phyloP scores from a whole-genome alignment of 768 basidiomycete species.

The Gautieria morchelliformis region DNA sequence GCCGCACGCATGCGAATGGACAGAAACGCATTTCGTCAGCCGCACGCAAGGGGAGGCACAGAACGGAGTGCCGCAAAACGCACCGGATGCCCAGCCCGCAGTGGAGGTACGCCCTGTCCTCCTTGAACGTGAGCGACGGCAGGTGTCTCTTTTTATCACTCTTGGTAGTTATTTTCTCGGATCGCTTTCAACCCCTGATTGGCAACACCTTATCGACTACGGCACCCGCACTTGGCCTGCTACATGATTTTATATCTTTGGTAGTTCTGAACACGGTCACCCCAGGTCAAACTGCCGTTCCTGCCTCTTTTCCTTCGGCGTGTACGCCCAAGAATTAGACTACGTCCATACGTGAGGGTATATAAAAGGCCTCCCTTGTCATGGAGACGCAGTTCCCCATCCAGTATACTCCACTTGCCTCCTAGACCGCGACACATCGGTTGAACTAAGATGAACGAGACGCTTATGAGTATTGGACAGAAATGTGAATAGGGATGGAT shows the following conservation, averaged over 20 bases:
- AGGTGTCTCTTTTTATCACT: neutral
- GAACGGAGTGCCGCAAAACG: conserved; percentile 3
- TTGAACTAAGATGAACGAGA: neutral
- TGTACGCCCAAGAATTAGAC: neutral
- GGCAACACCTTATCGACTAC: neutral
- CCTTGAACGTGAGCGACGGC: conserved; percentile 48
- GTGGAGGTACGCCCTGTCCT: conserved; percentile 63
- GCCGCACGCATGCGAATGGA: too few relatives aligned
- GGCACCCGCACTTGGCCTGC: neutral
- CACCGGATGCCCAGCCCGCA: conserved; percentile 65
- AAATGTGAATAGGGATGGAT: neutral
- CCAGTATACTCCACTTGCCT: neutral
- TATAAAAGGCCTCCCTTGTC: neutral
- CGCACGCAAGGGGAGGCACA: too few relatives aligned
- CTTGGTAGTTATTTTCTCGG: neutral
- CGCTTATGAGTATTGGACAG: neutral
- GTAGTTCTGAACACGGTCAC: neutral
- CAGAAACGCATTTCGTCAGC: too few relatives aligned
- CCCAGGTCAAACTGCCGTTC: conserved; percentile 10
- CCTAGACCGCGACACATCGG: neutral
- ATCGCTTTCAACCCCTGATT: neutral
- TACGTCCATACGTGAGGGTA: neutral
- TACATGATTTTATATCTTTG: neutral
- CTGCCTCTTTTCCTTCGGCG: conserved; percentile 52
- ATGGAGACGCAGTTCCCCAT: neutral